Conservation (phyloP, 345 rosid species). For the Hypericum androsaemum region DNA sequence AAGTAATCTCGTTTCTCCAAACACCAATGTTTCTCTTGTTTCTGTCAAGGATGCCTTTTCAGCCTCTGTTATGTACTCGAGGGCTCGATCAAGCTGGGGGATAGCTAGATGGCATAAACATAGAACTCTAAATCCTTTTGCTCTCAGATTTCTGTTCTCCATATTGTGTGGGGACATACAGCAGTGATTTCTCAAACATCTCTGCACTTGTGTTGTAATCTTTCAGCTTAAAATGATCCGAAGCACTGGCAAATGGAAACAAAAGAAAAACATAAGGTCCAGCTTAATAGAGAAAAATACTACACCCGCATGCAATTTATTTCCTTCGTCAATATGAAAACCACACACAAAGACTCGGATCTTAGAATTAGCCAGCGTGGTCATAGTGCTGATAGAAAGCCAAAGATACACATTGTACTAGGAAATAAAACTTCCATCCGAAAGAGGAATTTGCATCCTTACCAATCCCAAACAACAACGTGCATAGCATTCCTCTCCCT, state of each 20-base stretch:
- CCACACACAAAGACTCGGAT: no score
- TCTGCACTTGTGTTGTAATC: constrained; percentile 73
- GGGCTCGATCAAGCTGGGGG: constrained; percentile 73
- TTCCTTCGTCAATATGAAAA: no score
- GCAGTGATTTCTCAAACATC: constrained; percentile 91
- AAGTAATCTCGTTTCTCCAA: no score
- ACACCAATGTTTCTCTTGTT: background rate
- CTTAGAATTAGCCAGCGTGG: no score
- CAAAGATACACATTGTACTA: no score
- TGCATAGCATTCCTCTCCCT: constrained; percentile 77
- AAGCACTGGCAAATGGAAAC: constrained; percentile 40
- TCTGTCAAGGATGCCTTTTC: constrained; percentile 48
- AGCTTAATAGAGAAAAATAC: background rate
- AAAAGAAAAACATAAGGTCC: background rate
- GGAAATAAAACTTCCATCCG: no score
- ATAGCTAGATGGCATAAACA: constrained; percentile 87
- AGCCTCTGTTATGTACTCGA: constrained; percentile 78
- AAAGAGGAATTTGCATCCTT: constrained; percentile 5
- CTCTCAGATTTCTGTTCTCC: constrained; percentile 63
- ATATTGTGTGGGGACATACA: constrained; percentile 62
- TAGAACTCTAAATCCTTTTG: constrained; percentile 89
- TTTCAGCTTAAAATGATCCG: constrained; percentile 62
- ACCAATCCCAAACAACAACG: constrained; percentile 89
- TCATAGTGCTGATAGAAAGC: no score
- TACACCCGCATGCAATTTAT: no score